Evolutionary conservation across 2,329 filamentous ascomycete species (phyloP), one percentile per base, ranked within the genome.

Genomic region (Aspergillus udagawae): DNA sequence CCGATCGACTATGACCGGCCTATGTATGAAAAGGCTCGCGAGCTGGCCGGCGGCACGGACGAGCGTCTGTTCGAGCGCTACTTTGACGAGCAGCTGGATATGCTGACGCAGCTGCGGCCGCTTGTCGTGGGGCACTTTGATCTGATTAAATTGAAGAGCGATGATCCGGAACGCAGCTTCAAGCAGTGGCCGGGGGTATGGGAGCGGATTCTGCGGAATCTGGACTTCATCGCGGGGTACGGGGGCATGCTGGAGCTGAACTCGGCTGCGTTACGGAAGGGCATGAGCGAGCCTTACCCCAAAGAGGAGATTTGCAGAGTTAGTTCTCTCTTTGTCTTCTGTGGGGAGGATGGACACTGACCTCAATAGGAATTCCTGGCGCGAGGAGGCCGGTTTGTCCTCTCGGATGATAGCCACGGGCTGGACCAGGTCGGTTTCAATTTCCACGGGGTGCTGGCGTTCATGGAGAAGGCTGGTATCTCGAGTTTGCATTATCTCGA

Each of bases 401-500:
- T 99, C 65, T 96, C 91, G 6, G 94, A 99, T 73, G 94, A 99
- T 75, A 96, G 92, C 72, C 94, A 99, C 77, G 90, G 90, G 42
- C 83, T 91, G 57, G 88, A 84, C 2, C 93, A 99, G 70, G 83
- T 99, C 4, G 91, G 87, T n/a, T 87, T 91, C 52, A 93, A 96
- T 70, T 97, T 94, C 76, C 70, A 73, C 49, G 83, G 83, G 44
- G 85, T 89, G 4, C 75, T 95, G 57, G 80, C 83, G 1, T 96
- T 90, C 71, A 77, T 96, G 55, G 81, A 85, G 61, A 81, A 61
- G 7, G 67, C 68, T 21, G 77, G 72, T 23, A 75, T 80, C 23
- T 56, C 59, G n/a, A 70, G 63, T 2, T 29, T 78, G 56, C 69
- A 77, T 64, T 73, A 75, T 61, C 59, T 78, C 56, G 67, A 68